Base-by-base conservation (phyloP, 495 filamentous ascomycete species). In the Pyrenula aspistea region DNA sequence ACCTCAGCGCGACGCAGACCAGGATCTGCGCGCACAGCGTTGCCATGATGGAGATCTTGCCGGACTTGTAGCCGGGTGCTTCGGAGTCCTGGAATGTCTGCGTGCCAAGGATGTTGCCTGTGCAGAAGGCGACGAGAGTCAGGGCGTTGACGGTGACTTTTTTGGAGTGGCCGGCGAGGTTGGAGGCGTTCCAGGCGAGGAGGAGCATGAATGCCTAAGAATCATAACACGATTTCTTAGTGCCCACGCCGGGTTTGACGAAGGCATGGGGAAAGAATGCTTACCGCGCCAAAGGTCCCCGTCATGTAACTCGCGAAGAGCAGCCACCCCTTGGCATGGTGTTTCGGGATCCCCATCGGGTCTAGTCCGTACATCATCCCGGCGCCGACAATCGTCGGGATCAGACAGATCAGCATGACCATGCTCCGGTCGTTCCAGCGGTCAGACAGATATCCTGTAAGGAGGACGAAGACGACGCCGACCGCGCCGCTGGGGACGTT, bases 61-160 rank as follows among this genome's bases (percentile, higher is more conserved):
- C 83, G 0, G 82, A 82, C 10, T 65, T 75, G 61, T 81, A 85
- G 2, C 77, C 69, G 0, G 83, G 84, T 8, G 77, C 79, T 61
- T 85, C 81, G 10, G 61, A 67, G 0, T 71, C 68, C 51, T 77
- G 76, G 61, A 87, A 87, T 2, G 85, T 79, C 65, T 86, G 83
- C 2, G 83, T 82, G 0, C 83, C 81, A 62, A 86, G 83, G 59
- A 86, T 84, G 60, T 81, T 85, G 2, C 82, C 84, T 12, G 85
- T 63, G 19, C 77, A 80, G 68, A 85, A 86, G 15, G 75, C 78
- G 2, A 74, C 78, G 20, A 75, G 71, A 42, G 86, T 66, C 20
- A 85, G 65, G 20, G 82, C 77, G 12, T 76, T 77, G 21, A 77
- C 76, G 11, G 77, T 73, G 24, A 83, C 71, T 10, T 76, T 70